These are phyloP conservation scores for Silybum marianum DNA, from an alignment of 129 eudicot species.

Conservation along the genomic window DNA sequence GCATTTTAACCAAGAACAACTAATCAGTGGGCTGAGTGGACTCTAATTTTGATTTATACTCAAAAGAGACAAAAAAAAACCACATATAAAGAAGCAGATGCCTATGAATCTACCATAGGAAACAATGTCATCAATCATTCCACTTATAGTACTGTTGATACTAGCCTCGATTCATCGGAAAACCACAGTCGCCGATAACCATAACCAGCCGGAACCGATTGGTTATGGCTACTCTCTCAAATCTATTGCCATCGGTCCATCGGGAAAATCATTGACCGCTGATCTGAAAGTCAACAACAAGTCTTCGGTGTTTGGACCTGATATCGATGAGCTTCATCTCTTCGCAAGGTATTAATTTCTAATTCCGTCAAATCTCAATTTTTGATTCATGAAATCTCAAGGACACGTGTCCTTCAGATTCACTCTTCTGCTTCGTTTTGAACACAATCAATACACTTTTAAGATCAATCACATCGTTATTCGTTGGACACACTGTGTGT, in stretches of 20 bases:
- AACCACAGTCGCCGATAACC: background rate
- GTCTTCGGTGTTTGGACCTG: conserved; percentile 61
- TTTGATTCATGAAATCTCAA: too few species aligned
- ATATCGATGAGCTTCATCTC: conserved; percentile 51
- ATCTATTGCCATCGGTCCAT: conserved; percentile 24
- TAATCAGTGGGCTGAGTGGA: conserved; percentile 6
- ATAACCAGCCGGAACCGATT: conserved; percentile 8
- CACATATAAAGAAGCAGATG: background rate
- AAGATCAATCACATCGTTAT: too few species aligned
- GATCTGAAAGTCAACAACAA: conserved; percentile 49
- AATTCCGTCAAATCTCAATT: background rate
- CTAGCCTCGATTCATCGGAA: conserved; percentile 4
- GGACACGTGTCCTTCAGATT: background rate
- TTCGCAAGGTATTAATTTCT: conserved; percentile 49
- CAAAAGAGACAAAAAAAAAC: too few species aligned
- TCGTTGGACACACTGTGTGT: background rate
- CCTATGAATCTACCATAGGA: background rate
- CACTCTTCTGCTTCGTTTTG: background rate
- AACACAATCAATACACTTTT: too few species aligned
- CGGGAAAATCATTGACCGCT: conserved; percentile 43
- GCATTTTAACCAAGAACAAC: background rate
- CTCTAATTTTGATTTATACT: background rate
- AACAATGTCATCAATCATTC: conserved; percentile 21
- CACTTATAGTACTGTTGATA: background rate
- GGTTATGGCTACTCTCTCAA: conserved; percentile 61